A percentile compares a stretch with the other conserved stretches of the same genome.
These are phyloP conservation scores for Vararia minispora DNA, from an alignment of 768 basidiomycete species.

Conservation along the genomic window DNA sequence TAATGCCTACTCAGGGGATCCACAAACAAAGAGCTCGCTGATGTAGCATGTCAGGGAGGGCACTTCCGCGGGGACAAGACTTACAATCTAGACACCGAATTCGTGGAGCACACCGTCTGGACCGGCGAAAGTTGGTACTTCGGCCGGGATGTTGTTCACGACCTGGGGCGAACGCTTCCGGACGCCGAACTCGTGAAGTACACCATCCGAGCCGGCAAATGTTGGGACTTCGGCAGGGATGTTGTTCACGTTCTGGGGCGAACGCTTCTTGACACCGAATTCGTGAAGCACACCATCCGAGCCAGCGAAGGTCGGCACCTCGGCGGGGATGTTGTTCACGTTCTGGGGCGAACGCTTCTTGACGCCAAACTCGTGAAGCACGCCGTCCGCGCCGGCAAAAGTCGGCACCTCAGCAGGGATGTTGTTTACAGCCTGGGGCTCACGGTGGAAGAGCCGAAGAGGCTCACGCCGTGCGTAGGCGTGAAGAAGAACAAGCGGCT, in stretches of 20 bases:
- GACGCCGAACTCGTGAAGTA: constrained; percentile 7
- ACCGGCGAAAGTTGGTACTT: constrained; percentile 24
- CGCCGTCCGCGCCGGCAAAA: constrained; percentile 25
- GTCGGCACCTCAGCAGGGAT: constrained; percentile 24
- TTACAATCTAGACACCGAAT: constrained; percentile 16
- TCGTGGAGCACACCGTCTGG: constrained; percentile 22
- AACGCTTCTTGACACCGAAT: not conserved
- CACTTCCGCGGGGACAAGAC: constrained; percentile 18
- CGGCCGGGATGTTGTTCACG: constrained; percentile 22
- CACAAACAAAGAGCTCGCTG: too few species aligned
- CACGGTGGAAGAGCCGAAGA: constrained; percentile 25
- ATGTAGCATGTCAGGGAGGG: constrained; percentile 14
- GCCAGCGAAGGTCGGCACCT: constrained; percentile 14
- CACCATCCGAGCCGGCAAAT: constrained; percentile 15
- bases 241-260: constrained; percentile 1
- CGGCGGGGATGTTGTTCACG: constrained; percentile 18
- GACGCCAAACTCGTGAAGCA: constrained; percentile 20
- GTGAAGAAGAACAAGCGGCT: constrained; percentile 17
- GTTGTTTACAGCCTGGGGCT: constrained; percentile 9
- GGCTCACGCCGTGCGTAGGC: constrained; percentile 15
- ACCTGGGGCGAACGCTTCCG: constrained; percentile 15
- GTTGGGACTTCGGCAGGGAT: constrained; percentile 21
- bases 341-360: constrained; percentile 8
- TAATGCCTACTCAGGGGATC: too few species aligned
- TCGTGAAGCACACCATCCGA: constrained; percentile 6